These are phyloP conservation scores for Candida krabiensis DNA, from an alignment of 805 yeast genomes.

Conservation along the genomic window DNA sequence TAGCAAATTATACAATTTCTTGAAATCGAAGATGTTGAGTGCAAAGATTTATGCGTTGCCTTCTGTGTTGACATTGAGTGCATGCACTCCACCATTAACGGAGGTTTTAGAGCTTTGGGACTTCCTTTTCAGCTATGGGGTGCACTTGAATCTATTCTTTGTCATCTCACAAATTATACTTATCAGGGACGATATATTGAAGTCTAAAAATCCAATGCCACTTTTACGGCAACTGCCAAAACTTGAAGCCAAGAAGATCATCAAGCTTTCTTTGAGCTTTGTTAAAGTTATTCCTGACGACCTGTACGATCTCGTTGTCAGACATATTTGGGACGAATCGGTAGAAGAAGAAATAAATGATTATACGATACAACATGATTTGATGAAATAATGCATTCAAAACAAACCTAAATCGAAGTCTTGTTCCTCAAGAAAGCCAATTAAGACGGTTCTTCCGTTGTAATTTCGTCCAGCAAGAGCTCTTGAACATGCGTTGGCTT, in stretches of 20 bases:
- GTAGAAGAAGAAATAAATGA: slow-evolving; percentile 29
- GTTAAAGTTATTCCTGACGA: slow-evolving; percentile 70
- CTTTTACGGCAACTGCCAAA: slow-evolving; percentile 70
- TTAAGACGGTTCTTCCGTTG: slow-evolving; percentile 66
- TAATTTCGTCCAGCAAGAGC: slow-evolving; percentile 65
- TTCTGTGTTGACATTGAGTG: slow-evolving; percentile 77
- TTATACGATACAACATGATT: slow-evolving; percentile 12
- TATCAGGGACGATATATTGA: slow-evolving; percentile 62
- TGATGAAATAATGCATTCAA: slow-evolving; percentile 14
- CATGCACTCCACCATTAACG: slow-evolving; percentile 81
- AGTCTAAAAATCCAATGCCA: slow-evolving; percentile 69
- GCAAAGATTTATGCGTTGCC: slow-evolving; percentile 89
- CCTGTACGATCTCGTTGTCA: slow-evolving; percentile 59
- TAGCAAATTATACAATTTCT: slow-evolving; percentile 59
- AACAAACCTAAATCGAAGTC: slow-evolving; percentile 51
- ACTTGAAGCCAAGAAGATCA: slow-evolving; percentile 70
- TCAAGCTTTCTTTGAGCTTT: slow-evolving; percentile 76
- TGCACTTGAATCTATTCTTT: slow-evolving; percentile 81
- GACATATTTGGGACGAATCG: slow-evolving; percentile 59
- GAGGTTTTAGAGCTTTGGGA: slow-evolving; percentile 86
- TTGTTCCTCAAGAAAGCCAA: slow-evolving; percentile 57
- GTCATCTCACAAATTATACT: slow-evolving; percentile 79
- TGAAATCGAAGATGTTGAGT: slow-evolving; percentile 64
- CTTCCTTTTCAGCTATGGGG: slow-evolving; percentile 85
- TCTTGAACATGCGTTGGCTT: slow-evolving; percentile 53